Evolutionary conservation across 805 yeast genomes (phyloP), one percentile per base, ranked within the genome.

Genomic region (Barnettozyma vustinii): DNA sequence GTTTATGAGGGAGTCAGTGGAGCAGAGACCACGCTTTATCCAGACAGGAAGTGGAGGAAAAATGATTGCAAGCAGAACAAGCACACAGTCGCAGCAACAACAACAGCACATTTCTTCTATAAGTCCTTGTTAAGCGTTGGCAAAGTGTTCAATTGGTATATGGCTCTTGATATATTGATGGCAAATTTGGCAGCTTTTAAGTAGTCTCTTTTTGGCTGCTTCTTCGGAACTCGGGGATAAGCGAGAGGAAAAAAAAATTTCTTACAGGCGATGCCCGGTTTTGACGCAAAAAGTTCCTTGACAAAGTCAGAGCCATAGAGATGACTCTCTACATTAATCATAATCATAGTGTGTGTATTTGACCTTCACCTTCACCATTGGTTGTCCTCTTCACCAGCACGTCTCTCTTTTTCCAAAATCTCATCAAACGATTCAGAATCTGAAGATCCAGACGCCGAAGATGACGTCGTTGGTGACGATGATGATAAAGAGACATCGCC

Each of bases 31-130:
- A 47, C 84, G 73, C 61, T 85, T 84, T 53, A 86, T 68, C 58
- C 80, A 73, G 18, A 87, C 96, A 1, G 96, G 89, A 46, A 87
- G 62, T 1, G 95, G 95, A 1, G 96, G 96, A 58, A 84, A 73
- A 57, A 87, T 63, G 44, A 87, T 75, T 1, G 94, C 87, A 44
- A 87, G 57, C 9, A 87, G 68, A 16, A 83, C 85, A 41, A 87
- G 73, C 16, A 85, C 63, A 64, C 86, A 80, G 62, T 87, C 95
- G 44, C 60, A 58, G 47, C 60, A 58, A 44, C 52, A 52, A 41
- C 53, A 50, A 27, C 49, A 46, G 33, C 43, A 40, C 35, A 26
- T 40, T 26, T 26, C 15, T 40, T 39, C 18, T 36, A 18, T 36
- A 16, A 18, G 19, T 36, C 21, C 10, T 36, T 36, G 21, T 6